Percentiles rank a stretch among this genome's conserved stretches.
phyloP scores from a whole-genome alignment of 2,329 filamentous ascomycete genomes.

The Phyllosticta ampelicida region DNA sequence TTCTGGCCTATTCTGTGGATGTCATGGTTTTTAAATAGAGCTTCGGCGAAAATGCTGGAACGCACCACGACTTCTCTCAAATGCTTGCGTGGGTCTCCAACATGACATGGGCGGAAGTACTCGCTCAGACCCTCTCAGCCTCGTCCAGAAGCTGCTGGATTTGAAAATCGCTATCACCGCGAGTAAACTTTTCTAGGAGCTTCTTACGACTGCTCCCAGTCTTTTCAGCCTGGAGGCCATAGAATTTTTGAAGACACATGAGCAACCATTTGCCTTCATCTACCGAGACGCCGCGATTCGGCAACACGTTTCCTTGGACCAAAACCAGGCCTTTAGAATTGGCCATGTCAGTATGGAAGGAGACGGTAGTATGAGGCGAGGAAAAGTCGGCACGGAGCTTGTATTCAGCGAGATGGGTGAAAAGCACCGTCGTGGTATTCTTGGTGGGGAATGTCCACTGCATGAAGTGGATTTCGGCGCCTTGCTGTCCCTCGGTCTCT shows the following conservation, averaged over 20 bases:
- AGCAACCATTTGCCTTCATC: slow-evolving; percentile 83
- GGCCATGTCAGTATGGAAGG: slow-evolving; percentile 76
- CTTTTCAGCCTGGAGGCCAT: slow-evolving; percentile 51
- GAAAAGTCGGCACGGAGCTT: slow-evolving; percentile 84
- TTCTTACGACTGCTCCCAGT: slow-evolving; percentile 44
- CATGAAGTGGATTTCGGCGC: slow-evolving; percentile 89
- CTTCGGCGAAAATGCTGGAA: background rate
- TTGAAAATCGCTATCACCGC: slow-evolving; percentile 67
- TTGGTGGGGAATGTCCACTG: slow-evolving; percentile 86
- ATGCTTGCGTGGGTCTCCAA: background rate
- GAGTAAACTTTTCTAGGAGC: slow-evolving; percentile 71
- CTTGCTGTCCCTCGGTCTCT: slow-evolving; percentile 38
- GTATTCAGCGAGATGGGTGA: slow-evolving; percentile 88
- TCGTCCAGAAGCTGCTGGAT: slow-evolving; percentile 81
- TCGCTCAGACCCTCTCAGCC: slow-evolving; percentile 57
- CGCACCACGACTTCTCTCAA: background rate
- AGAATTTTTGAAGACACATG: slow-evolving; percentile 92
- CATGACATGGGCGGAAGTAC: background rate
- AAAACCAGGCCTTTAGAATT: slow-evolving; percentile 68
- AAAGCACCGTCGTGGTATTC: slow-evolving; percentile 55
- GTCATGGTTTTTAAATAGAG: too few species aligned
- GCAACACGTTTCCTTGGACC: slow-evolving; percentile 70
- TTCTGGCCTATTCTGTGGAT: too few species aligned
- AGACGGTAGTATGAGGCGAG: slow-evolving; percentile 85
- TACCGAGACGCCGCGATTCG: slow-evolving; percentile 63